Percentiles rank a stretch among this genome's conserved stretches.
phyloP scores from a whole-genome alignment of 2,329 filamentous ascomycete species.

The Davidsoniella australis region DNA sequence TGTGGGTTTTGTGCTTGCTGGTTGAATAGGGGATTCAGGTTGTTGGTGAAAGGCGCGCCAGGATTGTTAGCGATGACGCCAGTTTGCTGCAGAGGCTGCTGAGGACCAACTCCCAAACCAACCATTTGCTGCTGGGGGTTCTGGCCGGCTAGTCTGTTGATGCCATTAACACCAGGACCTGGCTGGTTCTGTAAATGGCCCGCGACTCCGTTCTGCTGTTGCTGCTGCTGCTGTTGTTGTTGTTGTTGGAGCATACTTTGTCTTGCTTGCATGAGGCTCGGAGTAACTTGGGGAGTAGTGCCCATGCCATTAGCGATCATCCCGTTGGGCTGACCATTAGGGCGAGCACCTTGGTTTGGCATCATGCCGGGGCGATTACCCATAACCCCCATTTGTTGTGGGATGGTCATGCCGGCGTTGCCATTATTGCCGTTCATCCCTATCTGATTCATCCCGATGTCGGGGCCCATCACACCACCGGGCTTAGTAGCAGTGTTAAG shows the following conservation, averaged over 20 bases:
- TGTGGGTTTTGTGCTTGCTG: constrained; percentile 27
- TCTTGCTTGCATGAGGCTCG: neutral
- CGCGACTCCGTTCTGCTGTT: neutral
- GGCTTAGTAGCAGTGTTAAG: neutral
- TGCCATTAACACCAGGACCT: neutral
- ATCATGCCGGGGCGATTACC: neutral
- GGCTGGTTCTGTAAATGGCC: constrained; percentile 18
- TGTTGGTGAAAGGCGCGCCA: constrained; percentile 31
- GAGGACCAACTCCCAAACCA: constrained; percentile 15
- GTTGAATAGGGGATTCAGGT: constrained; percentile 36
- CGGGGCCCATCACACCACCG: neutral
- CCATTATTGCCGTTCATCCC: constrained; percentile 1
- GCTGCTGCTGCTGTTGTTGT: neutral
- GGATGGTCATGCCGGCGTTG: neutral
- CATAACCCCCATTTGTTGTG: constrained; percentile 3
- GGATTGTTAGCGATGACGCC: constrained; percentile 24
- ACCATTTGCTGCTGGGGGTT: neutral
- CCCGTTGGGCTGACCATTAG: neutral
- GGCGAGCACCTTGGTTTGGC: neutral
- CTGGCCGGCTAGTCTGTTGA: neutral
- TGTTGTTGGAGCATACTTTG: neutral
- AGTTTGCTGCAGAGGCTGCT: constrained; percentile 13
- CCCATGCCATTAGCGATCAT: constrained; percentile 2
- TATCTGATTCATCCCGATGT: constrained; percentile 1
- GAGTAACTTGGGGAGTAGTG: neutral